Percentiles rank a stretch among this genome's conserved stretches.
phyloP scores from a whole-genome alignment of 768 basidiomycete genomes.

The Saitozyma sp. region DNA sequence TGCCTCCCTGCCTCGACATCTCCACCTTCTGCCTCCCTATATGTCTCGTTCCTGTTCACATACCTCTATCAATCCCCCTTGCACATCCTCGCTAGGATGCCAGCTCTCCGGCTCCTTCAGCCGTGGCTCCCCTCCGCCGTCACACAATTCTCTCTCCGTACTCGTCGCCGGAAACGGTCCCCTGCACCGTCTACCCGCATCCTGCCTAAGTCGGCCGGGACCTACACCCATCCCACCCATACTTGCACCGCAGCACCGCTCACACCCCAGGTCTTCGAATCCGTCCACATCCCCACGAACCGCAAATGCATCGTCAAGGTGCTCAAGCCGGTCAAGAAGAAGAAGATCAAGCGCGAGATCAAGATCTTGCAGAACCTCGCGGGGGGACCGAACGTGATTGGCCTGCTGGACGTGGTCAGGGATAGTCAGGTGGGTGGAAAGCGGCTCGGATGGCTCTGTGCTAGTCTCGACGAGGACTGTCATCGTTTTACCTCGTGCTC shows the following conservation, averaged over 20 bases:
- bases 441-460: constrained; percentile 2
- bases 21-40: too few relatives aligned
- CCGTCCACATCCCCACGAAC: constrained; percentile 64
- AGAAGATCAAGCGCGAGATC: constrained; percentile 99
- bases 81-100: too few relatives aligned
- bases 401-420: constrained; percentile 89
- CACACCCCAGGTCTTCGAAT: constrained; percentile 65
- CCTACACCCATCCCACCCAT: too few relatives aligned
- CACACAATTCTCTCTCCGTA: not conserved
- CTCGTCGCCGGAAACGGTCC: not conserved
- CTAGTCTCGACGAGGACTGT: not conserved
- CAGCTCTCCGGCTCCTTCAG: too few relatives aligned
- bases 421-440: constrained; percentile 62
- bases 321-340: constrained; percentile 98
- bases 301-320: constrained; percentile 97
- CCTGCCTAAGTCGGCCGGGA: too few relatives aligned
- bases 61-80: too few relatives aligned
- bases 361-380: constrained; percentile 96
- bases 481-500: not conserved
- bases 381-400: constrained; percentile 92
- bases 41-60: too few relatives aligned
- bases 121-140: not conserved
- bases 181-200: not conserved
- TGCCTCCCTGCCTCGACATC: not conserved
- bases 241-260: not conserved